Conservation (phyloP, 768 basidiomycete species). For the Grammothele lineata region DNA sequence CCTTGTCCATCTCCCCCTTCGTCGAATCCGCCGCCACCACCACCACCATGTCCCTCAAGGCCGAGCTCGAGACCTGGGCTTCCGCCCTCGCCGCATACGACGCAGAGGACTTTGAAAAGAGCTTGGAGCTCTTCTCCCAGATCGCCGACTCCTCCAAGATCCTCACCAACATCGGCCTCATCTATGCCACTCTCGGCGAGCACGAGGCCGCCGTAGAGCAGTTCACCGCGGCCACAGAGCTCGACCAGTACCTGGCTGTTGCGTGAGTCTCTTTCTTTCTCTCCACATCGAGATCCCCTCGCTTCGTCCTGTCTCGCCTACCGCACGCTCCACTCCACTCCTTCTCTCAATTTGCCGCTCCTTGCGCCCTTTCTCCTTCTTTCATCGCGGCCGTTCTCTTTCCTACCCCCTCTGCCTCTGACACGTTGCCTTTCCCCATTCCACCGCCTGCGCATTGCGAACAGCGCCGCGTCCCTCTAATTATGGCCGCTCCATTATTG, state of each 20-base stretch:
- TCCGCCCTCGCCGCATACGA: conserved; percentile 89
- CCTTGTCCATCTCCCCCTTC: conserved; percentile 1
- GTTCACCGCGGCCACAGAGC: conserved; percentile 69
- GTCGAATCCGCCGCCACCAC: background rate
- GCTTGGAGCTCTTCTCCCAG: conserved; percentile 71
- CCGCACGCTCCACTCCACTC: no score
- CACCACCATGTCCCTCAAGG: conserved; percentile 36
- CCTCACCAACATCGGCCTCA: conserved; percentile 88
- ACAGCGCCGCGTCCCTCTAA: no score
- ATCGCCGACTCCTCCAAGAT: conserved; percentile 91
- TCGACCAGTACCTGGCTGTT: conserved; percentile 86
- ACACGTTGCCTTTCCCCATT: no score
- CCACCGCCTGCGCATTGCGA: no score
- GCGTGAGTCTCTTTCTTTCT: conserved; percentile 51
- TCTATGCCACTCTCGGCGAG: conserved; percentile 88
- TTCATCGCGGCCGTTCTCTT: no score
- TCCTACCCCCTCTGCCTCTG: no score
- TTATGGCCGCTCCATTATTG: no score
- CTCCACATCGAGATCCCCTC: background rate
- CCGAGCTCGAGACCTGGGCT: conserved; percentile 80
- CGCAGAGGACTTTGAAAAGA: conserved; percentile 69
- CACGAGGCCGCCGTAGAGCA: conserved; percentile 81
- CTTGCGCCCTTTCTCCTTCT: no score
- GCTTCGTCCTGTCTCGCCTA: background rate
- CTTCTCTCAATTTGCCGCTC: no score